These are phyloP conservation scores for Pholiota adiposa DNA, from an alignment of 1,284 basidiomycete species.

Conservation along the genomic window DNA sequence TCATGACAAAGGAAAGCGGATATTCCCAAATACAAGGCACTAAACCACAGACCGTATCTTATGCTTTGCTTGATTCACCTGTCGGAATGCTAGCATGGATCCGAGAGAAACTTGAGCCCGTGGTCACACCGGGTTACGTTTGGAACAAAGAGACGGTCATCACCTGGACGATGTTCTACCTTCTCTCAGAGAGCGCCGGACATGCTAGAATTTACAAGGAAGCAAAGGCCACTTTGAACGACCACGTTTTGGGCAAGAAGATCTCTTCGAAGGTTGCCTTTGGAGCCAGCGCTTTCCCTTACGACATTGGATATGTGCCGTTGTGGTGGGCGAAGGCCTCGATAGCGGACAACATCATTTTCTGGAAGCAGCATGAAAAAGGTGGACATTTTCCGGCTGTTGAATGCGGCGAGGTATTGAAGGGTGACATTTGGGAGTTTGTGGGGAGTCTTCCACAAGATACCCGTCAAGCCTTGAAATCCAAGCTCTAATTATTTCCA, in stretches of 20 bases:
- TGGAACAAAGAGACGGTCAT: slow-evolving; percentile 57
- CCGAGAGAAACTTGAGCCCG: slow-evolving; percentile 48
- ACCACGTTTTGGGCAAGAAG: slow-evolving; percentile 22
- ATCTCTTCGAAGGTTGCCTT: slow-evolving; percentile 27
- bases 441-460: slow-evolving; percentile 20
- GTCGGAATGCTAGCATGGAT: slow-evolving; percentile 61
- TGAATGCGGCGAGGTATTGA: slow-evolving; percentile 27
- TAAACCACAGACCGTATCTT: slow-evolving; percentile 59
- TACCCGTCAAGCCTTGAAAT: slow-evolving; percentile 1
- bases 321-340: slow-evolving; percentile 34
- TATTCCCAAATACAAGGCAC: slow-evolving; percentile 50
- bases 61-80: slow-evolving; percentile 55
- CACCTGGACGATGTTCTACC: slow-evolving; percentile 27
- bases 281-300: slow-evolving; percentile 32
- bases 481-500: neutral
- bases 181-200: slow-evolving; percentile 10
- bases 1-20: slow-evolving; percentile 39
- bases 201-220: slow-evolving; percentile 39
- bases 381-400: slow-evolving; percentile 35
- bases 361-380: slow-evolving; percentile 33
- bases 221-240: slow-evolving; percentile 16
- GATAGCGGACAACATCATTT: slow-evolving; percentile 32
- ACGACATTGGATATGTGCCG: slow-evolving; percentile 32
- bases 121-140: slow-evolving; percentile 47
- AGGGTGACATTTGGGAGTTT: slow-evolving; percentile 27